Percentiles rank a stretch among this genome's conserved stretches.
These are phyloP conservation scores for Penicillium verrucosum DNA, from an alignment of 2,329 filamentous ascomycete genomes.

Conservation along the genomic window DNA sequence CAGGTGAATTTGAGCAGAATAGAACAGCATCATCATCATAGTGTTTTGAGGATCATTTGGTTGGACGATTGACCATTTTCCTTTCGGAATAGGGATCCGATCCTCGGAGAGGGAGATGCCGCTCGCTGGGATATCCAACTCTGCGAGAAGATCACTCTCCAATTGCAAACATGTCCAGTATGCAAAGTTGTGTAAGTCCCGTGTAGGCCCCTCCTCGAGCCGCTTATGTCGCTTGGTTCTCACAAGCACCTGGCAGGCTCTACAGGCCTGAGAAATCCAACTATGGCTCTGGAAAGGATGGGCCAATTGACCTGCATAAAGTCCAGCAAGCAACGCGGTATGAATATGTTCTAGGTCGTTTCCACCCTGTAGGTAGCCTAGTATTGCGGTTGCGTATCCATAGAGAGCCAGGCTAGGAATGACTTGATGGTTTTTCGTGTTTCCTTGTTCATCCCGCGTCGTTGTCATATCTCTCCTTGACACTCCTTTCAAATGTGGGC, in stretches of 20 bases:
- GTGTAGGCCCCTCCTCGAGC: constrained; percentile 27
- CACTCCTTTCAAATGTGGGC: too few species aligned
- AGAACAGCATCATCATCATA: constrained; percentile 57
- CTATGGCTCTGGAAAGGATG: constrained; percentile 81
- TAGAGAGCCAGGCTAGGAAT: too few species aligned
- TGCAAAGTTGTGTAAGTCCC: constrained; percentile 68
- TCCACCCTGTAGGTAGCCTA: too few species aligned
- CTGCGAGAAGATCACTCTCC: constrained; percentile 91
- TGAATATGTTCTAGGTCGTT: too few species aligned
- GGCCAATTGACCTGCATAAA: constrained; percentile 86
- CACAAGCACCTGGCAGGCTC: constrained; percentile 67
- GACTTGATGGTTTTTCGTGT: too few species aligned
- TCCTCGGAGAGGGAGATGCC: constrained; percentile 57
- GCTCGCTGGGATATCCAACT: constrained; percentile 65
- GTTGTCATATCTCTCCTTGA: too few species aligned
- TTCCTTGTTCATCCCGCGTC: too few species aligned
- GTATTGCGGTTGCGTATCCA: too few species aligned
- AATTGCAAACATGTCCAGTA: constrained; percentile 94
- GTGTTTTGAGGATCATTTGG: too few species aligned
- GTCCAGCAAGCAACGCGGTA: constrained; percentile 78
- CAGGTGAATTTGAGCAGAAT: constrained; percentile 60
- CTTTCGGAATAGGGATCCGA: constrained; percentile 41
- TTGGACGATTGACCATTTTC: constrained; percentile 31
- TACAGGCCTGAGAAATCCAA: constrained; percentile 62
- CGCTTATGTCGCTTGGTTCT: constrained; percentile 50